Percentiles rank a stretch among this genome's conserved stretches.
phyloP scores from a whole-genome alignment of 1,284 basidiomycete genomes.

The Heterobasidion parviporum region DNA sequence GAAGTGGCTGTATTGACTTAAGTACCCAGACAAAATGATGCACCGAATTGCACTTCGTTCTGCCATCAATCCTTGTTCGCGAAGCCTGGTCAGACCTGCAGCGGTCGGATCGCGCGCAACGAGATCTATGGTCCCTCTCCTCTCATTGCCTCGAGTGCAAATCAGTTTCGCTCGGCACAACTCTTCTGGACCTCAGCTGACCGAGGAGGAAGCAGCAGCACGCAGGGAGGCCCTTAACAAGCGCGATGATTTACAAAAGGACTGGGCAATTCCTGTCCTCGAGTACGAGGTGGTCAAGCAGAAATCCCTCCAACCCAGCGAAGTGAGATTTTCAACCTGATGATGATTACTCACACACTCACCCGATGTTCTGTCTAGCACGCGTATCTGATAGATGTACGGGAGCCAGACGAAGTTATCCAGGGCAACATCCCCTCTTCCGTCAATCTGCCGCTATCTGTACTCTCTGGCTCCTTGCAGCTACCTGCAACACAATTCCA shows the following conservation, averaged over 20 bases:
- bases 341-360: not conserved
- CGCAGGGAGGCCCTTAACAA: constrained; percentile 32
- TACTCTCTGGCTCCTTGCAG: constrained; percentile 65
- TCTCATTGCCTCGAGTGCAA: not conserved
- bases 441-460: constrained; percentile 87
- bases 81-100: too few species aligned
- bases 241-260: constrained; percentile 44
- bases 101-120: not conserved
- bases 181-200: constrained; percentile 22
- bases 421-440: constrained; percentile 95
- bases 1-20: not conserved
- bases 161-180: constrained; percentile 24
- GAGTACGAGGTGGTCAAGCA: constrained; percentile 83
- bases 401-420: constrained; percentile 89
- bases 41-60: not conserved
- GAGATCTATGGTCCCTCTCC: not conserved
- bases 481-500: constrained; percentile 56
- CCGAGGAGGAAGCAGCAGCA: constrained; percentile 9
- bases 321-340: constrained; percentile 41
- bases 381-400: constrained; percentile 84
- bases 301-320: constrained; percentile 70
- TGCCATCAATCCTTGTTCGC: not conserved
- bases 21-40: not conserved
- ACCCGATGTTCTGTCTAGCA: constrained; percentile 37
- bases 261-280: constrained; percentile 66